These are phyloP conservation scores for Galerina sulciceps DNA, from an alignment of 768 basidiomycete genomes.

Conservation along the genomic window DNA sequence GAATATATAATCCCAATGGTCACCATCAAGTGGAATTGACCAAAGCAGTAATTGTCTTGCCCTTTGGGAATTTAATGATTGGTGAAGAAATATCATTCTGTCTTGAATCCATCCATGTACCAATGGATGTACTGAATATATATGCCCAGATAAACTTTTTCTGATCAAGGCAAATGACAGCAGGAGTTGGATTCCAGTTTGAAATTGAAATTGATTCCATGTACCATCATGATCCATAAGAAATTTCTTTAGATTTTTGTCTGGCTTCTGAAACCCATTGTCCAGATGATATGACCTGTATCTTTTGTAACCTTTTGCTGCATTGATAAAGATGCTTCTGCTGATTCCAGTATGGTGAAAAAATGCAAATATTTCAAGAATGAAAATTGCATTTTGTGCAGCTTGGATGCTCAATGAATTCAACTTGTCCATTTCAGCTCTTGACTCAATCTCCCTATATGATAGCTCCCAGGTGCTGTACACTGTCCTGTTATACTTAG, in stretches of 20 bases:
- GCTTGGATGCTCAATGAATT: neutral
- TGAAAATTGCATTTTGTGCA: conserved; percentile 15
- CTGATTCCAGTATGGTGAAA: conserved; percentile 20
- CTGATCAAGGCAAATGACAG: no score
- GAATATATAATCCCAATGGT: neutral
- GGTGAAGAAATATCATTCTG: neutral
- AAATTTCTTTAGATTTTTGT: no score
- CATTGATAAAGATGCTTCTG: conserved; percentile 16
- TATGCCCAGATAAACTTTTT: no score
- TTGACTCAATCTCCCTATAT: conserved; percentile 13
- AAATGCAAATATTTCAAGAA: conserved; percentile 20
- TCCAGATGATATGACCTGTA: no score
- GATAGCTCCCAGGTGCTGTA: conserved; percentile 25
- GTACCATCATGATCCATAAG: no score
- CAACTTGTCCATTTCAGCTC: neutral
- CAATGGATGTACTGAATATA: no score
- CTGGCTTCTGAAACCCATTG: no score
- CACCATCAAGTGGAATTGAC: neutral
- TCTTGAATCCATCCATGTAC: no score
- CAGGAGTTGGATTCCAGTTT: no score
- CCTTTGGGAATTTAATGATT: neutral
- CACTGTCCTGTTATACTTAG: conserved; percentile 19
- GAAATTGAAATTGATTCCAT: no score
- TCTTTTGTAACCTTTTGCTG: no score
- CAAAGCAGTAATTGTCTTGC: neutral